A percentile compares a stretch with the other conserved stretches of the same genome.
Evolutionary conservation across 2,329 filamentous ascomycete species (phyloP).

Genomic region (Beauveria sp.): DNA sequence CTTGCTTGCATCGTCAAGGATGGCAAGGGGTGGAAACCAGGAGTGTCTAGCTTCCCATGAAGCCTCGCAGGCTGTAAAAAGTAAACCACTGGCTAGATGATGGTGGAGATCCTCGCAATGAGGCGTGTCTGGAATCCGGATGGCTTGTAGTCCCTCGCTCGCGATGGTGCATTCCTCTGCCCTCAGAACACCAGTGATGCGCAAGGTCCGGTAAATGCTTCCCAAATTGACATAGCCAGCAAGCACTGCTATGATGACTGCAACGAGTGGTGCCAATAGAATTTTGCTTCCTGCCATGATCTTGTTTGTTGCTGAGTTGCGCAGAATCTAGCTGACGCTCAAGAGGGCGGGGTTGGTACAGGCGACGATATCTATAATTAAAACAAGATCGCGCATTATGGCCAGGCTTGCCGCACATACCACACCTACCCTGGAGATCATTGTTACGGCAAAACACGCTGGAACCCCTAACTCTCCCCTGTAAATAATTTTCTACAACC

Average conservation of each 20-base stretch:
- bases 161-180: neutral
- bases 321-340: neutral
- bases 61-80: constrained; percentile 53
- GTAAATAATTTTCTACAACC: too few relatives aligned
- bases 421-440: too few relatives aligned
- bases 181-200: constrained; percentile 4
- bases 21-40: constrained; percentile 45
- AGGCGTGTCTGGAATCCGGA: constrained; percentile 41
- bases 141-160: constrained; percentile 22
- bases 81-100: constrained; percentile 35
- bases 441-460: too few relatives aligned
- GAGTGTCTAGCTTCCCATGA: constrained; percentile 29
- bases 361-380: too few relatives aligned
- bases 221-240: constrained; percentile 2
- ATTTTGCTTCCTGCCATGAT: neutral
- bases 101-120: constrained; percentile 56
- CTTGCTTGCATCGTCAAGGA: constrained; percentile 32
- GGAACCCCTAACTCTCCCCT: too few relatives aligned
- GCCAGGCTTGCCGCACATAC: too few relatives aligned
- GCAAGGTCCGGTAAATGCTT: neutral
- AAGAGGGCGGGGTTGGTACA: neutral
- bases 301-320: neutral
- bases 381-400: too few relatives aligned
- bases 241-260: neutral
- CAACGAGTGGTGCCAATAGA: neutral